These are phyloP conservation scores for Podospora didyma DNA, from an alignment of 495 filamentous ascomycete genomes.

Conservation along the genomic window DNA sequence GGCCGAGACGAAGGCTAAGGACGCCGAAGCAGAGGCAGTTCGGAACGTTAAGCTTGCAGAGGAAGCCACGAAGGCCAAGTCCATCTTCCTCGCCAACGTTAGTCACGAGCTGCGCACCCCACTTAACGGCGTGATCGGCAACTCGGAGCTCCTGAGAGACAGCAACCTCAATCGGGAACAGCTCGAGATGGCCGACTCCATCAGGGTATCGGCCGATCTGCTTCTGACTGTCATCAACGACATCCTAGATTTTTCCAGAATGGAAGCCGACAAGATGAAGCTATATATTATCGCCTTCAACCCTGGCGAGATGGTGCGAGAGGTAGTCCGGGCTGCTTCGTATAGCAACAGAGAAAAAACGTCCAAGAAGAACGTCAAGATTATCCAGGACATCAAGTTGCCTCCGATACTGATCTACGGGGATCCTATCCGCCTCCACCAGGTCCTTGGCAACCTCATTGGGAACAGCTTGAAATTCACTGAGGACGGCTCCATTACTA, in stretches of 20 bases:
- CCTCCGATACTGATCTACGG: slow-evolving; percentile 78
- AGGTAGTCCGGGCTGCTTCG: slow-evolving; percentile 79
- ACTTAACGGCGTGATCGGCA: slow-evolving; percentile 85
- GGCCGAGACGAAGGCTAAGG: slow-evolving; percentile 77
- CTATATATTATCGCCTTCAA: slow-evolving; percentile 83
- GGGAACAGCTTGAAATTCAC: slow-evolving; percentile 96
- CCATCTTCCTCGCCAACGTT: slow-evolving; percentile 89
- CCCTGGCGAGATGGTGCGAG: slow-evolving; percentile 77
- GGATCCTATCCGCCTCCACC: slow-evolving; percentile 85
- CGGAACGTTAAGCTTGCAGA: slow-evolving; percentile 85
- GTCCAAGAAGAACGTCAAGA: slow-evolving; percentile 52
- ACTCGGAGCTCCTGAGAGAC: slow-evolving; percentile 79
- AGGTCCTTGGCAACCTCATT: slow-evolving; percentile 89
- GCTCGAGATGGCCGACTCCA: slow-evolving; percentile 86
- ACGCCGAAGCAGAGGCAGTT: slow-evolving; percentile 77
- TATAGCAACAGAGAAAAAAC: slow-evolving; percentile 80
- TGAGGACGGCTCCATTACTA: slow-evolving; percentile 76
- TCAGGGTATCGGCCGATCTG: slow-evolving; percentile 84
- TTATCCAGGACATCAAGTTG: slow-evolving; percentile 71
- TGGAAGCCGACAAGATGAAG: slow-evolving; percentile 95
- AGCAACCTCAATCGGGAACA: slow-evolving; percentile 76
- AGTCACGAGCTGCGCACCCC: slow-evolving; percentile 84
- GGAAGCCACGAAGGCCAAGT: slow-evolving; percentile 86
- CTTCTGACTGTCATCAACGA: slow-evolving; percentile 93
- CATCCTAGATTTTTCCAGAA: slow-evolving; percentile 87